A percentile compares a stretch with the other conserved stretches of the same genome.
Evolutionary conservation across 192 early-diverging fungal species (phyloP).

Genomic region (Dispira simplex): DNA sequence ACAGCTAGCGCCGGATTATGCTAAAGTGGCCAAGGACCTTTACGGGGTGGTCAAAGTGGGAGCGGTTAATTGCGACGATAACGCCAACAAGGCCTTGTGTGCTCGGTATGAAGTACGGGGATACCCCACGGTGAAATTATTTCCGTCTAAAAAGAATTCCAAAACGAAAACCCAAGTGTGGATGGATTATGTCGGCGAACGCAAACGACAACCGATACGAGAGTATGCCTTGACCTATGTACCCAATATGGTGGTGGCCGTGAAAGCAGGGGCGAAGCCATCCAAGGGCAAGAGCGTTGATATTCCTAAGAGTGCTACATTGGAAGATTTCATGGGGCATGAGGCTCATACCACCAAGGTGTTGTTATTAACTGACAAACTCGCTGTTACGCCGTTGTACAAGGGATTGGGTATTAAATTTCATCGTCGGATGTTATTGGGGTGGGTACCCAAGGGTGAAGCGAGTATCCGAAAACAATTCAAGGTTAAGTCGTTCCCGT

Average conservation of each 20-base stretch:
- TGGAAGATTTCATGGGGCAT: constrained; percentile 37
- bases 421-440: constrained; percentile 49
- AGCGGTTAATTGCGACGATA: constrained; percentile 85
- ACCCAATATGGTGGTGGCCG: constrained; percentile 28
- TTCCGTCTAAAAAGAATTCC: constrained; percentile 38
- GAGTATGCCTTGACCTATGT: constrained; percentile 47
- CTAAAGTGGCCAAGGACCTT: constrained; percentile 71
- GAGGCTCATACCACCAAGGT: constrained; percentile 40
- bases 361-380: constrained; percentile 64
- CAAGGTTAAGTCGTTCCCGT: constrained; percentile 45
- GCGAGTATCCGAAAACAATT: constrained; percentile 32
- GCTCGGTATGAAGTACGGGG: constrained; percentile 65
- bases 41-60: constrained; percentile 72
- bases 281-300: constrained; percentile 16
- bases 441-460: constrained; percentile 44
- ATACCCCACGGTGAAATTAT: constrained; percentile 79
- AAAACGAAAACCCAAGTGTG: constrained; percentile 17
- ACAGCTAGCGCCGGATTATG: constrained; percentile 72
- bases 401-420: constrained; percentile 74
- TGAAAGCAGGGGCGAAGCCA: constrained; percentile 12
- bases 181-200: constrained; percentile 53
- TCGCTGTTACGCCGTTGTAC: constrained; percentile 62
- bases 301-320: constrained; percentile 11
- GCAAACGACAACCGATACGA: constrained; percentile 58
- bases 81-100: constrained; percentile 61